A percentile compares a stretch with the other conserved stretches of the same genome.
phyloP scores from a whole-genome alignment of 345 rosid genomes.

The Brassica incana region DNA sequence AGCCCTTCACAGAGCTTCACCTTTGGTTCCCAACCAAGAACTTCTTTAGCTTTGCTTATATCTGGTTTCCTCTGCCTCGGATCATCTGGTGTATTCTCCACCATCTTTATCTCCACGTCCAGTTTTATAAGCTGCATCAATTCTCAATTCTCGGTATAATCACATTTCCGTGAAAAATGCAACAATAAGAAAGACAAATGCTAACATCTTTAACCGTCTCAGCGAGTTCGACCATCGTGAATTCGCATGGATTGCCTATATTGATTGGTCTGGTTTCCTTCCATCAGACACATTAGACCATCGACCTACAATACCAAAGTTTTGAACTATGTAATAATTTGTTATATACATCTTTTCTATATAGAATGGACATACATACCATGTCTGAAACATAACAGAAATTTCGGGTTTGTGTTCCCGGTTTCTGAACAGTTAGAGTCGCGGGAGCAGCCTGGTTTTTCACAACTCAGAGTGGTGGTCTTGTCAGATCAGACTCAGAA shows the following conservation, averaged over 20 bases:
- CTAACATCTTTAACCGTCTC: constrained; percentile 88
- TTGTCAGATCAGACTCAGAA: too few species aligned
- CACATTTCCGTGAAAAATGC: not conserved
- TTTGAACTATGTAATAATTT: not conserved
- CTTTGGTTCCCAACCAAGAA: constrained; percentile 92
- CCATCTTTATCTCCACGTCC: constrained; percentile 60
- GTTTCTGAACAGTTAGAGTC: constrained; percentile 86
- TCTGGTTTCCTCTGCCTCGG: constrained; percentile 94
- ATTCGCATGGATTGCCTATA: constrained; percentile 94
- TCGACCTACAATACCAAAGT: constrained; percentile 59
- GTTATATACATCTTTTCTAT: not conserved
- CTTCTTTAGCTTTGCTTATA: constrained; percentile 75
- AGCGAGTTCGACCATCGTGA: constrained; percentile 86
- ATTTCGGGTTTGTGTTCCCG: constrained; percentile 96
- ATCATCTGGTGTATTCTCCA: constrained; percentile 95
- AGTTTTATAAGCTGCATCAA: constrained; percentile 71
- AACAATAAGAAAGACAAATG: not conserved
- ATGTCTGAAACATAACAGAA: constrained; percentile 95
- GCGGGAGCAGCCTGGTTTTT: too few species aligned
- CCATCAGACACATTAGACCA: constrained; percentile 89
- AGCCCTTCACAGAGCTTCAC: constrained; percentile 84
- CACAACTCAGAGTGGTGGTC: too few species aligned
- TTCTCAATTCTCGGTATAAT: not conserved
- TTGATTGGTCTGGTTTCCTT: constrained; percentile 95
- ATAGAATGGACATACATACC: constrained; percentile 46